phyloP scores from a whole-genome alignment of 176 grass and related monocot species.

The Canna indica region DNA sequence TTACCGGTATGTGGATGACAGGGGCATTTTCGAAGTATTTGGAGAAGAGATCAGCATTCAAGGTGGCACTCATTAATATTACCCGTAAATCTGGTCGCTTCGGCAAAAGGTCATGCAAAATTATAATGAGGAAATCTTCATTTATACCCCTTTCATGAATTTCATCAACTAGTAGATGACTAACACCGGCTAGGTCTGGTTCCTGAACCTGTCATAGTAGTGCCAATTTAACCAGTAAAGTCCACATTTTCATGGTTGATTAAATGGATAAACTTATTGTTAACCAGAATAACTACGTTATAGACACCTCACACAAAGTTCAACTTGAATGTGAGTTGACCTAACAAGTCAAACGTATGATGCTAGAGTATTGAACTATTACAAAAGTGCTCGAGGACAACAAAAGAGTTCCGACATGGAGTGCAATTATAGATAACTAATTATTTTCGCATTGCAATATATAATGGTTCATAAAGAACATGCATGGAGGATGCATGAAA shows the following conservation, averaged over 20 bases:
- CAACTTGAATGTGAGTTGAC: not conserved
- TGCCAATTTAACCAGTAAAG: not conserved
- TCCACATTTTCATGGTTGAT: not conserved
- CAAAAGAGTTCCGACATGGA: not conserved
- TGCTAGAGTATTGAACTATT: not conserved
- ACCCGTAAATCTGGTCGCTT: slow-evolving; percentile 67
- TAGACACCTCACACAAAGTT: not conserved
- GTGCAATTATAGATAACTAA: too few species aligned
- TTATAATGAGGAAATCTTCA: slow-evolving; percentile 99
- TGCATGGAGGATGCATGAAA: too few species aligned
- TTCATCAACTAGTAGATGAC: slow-evolving; percentile 86
- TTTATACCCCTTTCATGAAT: slow-evolving; percentile 98
- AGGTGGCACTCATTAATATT: slow-evolving; percentile 96
- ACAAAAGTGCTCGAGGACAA: not conserved
- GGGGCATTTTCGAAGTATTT: slow-evolving; percentile 75
- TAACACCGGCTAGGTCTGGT: slow-evolving; percentile 66
- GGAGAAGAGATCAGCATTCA: slow-evolving; percentile 92
- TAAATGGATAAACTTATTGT: not conserved
- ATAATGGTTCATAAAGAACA: too few species aligned
- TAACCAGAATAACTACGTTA: not conserved
- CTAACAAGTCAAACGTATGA: not conserved
- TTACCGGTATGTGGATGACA: slow-evolving; percentile 89
- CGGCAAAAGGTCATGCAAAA: slow-evolving; percentile 79
- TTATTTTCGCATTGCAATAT: too few species aligned
- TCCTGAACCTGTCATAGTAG: slow-evolving; percentile 58